These are phyloP conservation scores for Candida bentonensis DNA, from an alignment of 805 yeast genomes.

Conservation along the genomic window DNA sequence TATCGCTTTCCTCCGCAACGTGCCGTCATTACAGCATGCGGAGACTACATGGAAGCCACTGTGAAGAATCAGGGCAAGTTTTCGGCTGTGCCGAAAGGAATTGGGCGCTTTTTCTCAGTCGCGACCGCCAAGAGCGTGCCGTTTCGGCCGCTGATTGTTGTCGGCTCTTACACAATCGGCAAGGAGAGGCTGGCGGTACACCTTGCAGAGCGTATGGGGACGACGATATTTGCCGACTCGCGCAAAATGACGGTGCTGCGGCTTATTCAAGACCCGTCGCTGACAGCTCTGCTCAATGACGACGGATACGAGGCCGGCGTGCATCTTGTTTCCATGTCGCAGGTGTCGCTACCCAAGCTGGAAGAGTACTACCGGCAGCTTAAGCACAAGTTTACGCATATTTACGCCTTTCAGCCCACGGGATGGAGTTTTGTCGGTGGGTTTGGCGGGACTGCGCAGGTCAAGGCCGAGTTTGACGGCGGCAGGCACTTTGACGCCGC, in stretches of 20 bases:
- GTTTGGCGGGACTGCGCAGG: constrained; percentile 6
- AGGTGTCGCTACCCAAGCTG: constrained; percentile 28
- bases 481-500: constrained; percentile 12
- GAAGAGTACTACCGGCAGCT: constrained; percentile 36
- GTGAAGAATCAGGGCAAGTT: constrained; percentile 22
- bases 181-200: constrained; percentile 70
- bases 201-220: constrained; percentile 21
- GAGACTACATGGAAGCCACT: constrained; percentile 29
- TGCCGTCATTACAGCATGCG: constrained; percentile 46
- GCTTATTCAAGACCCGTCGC: constrained; percentile 29
- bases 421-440: constrained; percentile 64
- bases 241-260: constrained; percentile 33
- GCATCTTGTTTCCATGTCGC: constrained; percentile 61
- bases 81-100: constrained; percentile 16
- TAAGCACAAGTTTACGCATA: constrained; percentile 35
- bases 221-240: constrained; percentile 29
- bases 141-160: constrained; percentile 38
- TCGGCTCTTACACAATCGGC: constrained; percentile 88
- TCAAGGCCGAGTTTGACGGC: constrained; percentile 10
- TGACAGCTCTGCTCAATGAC: constrained; percentile 28
- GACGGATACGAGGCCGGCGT: constrained; percentile 38
- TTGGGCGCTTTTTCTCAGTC: constrained; percentile 23
- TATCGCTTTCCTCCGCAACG: constrained; percentile 70
- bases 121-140: constrained; percentile 5
- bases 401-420: constrained; percentile 72